A percentile compares a stretch with the other conserved stretches of the same genome.
Conservation (phyloP, 495 filamentous ascomycete species). For the Margaritispora aquatica region DNA sequence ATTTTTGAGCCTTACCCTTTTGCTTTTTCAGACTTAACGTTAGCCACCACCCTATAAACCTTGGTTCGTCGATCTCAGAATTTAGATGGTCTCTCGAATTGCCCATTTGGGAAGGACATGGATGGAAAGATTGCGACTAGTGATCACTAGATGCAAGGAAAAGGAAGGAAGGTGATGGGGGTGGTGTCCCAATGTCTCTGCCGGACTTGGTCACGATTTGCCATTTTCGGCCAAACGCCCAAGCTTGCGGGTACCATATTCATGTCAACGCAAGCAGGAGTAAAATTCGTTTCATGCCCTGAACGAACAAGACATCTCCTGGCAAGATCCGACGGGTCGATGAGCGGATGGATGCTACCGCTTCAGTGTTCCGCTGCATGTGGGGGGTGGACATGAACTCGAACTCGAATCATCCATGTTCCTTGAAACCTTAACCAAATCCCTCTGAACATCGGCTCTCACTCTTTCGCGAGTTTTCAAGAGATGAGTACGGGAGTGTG, state of each 20-base stretch:
- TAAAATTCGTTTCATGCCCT: constrained; percentile 8
- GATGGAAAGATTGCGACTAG: background rate
- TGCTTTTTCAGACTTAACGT: constrained; percentile 2
- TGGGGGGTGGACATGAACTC: background rate
- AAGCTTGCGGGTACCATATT: background rate
- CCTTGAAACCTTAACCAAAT: no score
- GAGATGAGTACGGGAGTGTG: background rate
- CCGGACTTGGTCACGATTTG: background rate
- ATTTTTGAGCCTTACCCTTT: constrained; percentile 2
- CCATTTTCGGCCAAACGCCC: no score
- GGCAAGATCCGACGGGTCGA: constrained; percentile 10
- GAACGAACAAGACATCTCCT: background rate
- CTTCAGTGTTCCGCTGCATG: no score
- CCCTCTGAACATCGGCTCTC: no score
- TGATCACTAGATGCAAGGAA: background rate
- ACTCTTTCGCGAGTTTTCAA: no score
- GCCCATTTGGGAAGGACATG: background rate
- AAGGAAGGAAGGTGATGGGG: background rate
- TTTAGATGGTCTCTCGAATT: background rate
- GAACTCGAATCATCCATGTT: no score
- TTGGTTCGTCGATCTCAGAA: background rate
- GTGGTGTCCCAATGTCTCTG: background rate
- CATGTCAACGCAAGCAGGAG: background rate
- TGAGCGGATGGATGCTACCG: background rate
- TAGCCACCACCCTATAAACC: background rate